These are phyloP conservation scores for Alloascoidea hylecoeti DNA, from an alignment of 805 yeast species.

Conservation along the genomic window DNA sequence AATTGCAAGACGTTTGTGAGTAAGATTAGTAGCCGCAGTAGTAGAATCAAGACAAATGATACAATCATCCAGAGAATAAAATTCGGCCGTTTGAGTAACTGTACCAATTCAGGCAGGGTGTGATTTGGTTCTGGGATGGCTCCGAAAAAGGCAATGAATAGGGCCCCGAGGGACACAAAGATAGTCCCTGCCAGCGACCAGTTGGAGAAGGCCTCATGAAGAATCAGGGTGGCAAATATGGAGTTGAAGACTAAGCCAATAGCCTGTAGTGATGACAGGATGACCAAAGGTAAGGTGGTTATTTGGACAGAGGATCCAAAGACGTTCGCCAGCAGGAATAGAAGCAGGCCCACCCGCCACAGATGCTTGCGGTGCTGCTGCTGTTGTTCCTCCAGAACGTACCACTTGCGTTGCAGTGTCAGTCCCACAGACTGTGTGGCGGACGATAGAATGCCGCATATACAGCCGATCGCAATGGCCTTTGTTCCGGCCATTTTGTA, in stretches of 20 bases:
- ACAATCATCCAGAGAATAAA: constrained; percentile 45
- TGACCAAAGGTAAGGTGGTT: constrained; percentile 67
- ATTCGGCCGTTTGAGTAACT: constrained; percentile 23
- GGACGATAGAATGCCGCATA: constrained; percentile 60
- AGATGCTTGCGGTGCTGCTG: constrained; percentile 25
- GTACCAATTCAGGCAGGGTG: constrained; percentile 29
- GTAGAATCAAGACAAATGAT: constrained; percentile 18
- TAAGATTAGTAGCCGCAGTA: constrained; percentile 10
- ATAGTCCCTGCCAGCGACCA: constrained; percentile 49
- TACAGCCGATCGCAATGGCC: constrained; percentile 39
- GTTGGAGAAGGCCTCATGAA: constrained; percentile 53
- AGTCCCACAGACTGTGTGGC: constrained; percentile 74
- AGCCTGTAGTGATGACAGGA: constrained; percentile 74
- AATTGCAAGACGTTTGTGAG: not conserved
- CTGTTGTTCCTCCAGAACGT: constrained; percentile 32
- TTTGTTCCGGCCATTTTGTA: no score
- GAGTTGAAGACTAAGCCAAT: constrained; percentile 83
- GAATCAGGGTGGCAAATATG: constrained; percentile 48
- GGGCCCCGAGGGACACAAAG: constrained; percentile 60
- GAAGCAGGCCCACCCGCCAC: constrained; percentile 63
- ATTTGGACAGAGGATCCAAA: constrained; percentile 77
- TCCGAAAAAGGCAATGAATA: constrained; percentile 65
- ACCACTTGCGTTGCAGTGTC: constrained; percentile 71
- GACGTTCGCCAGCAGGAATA: constrained; percentile 62
- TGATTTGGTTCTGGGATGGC: constrained; percentile 38